phyloP scores from a whole-genome alignment of 108 stramenopile genomes.

The Aurantiochytrium sp. region DNA sequence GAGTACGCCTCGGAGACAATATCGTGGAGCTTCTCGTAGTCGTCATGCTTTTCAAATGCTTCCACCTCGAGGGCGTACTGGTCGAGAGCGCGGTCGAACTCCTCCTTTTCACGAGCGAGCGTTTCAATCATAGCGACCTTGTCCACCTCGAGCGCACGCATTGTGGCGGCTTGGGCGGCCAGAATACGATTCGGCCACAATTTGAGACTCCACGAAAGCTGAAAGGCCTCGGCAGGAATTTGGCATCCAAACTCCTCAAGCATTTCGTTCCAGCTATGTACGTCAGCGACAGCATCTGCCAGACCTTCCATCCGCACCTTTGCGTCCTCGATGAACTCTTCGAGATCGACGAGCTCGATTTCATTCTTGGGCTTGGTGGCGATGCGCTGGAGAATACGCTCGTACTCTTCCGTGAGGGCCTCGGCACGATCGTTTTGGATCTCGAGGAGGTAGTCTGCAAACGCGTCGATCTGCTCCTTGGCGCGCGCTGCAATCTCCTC shows the following conservation, averaged over 20 bases:
- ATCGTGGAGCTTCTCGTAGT: constrained; percentile 28
- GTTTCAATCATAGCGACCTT: constrained; percentile 56
- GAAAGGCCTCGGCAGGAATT: constrained; percentile 35
- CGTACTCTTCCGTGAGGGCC: constrained; percentile 34
- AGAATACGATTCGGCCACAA: constrained; percentile 46
- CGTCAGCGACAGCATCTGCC: neutral
- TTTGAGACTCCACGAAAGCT: constrained; percentile 44
- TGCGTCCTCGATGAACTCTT: constrained; percentile 47
- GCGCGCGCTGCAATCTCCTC: constrained; percentile 31
- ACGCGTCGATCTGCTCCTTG: constrained; percentile 37
- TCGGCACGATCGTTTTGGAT: constrained; percentile 31
- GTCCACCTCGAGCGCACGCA: constrained; percentile 46
- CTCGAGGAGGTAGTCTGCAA: constrained; percentile 35
- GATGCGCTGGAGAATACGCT: constrained; percentile 42
- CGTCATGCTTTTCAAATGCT: constrained; percentile 24
- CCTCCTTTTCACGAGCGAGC: constrained; percentile 47
- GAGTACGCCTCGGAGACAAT: neutral
- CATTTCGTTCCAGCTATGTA: constrained; percentile 24
- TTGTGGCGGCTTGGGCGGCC: constrained; percentile 30
- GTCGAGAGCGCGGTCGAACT: constrained; percentile 40
- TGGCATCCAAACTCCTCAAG: constrained; percentile 30
- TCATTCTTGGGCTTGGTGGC: constrained; percentile 49
- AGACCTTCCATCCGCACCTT: constrained; percentile 34
- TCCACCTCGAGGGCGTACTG: neutral
- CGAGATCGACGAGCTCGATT: constrained; percentile 43